Base-by-base conservation (phyloP, 768 basidiomycete genomes). In the Lentinula lateritia region DNA sequence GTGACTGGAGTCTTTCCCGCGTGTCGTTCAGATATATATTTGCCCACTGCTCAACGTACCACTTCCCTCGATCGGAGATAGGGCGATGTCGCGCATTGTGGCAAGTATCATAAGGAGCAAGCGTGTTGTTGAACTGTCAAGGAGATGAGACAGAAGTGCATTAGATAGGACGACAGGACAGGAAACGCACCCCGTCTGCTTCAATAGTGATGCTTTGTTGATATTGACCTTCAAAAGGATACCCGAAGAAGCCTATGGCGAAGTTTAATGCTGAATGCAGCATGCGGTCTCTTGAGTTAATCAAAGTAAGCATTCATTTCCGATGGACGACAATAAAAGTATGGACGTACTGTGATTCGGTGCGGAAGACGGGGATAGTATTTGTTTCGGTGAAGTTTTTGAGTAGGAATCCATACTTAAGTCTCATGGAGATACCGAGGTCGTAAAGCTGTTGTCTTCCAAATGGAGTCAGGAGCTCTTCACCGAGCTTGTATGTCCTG, bases 391-490 rank as follows among this genome's bases (percentile, higher is more conserved):
- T 85, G 68, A 87, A 92, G 71, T 82, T 85, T 82, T 89, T 78
- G 5, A 94, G 76, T 42, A 92, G 75, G 72, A 85, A 89, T 0
- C 91, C 92, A 65, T 93, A 94, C 76, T 91, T 86, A 65, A 91
- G 77, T 20, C 88, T 81, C 70, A 84, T 83, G 9, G 89, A 87
- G 12, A 90, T 78, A 41, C 89, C 86, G 61, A 92, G 74, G 66
- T 87, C 85, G 67, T 88, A 95, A 4, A 95, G 74, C 66, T 97
- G 93, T 66, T 91, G 86, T 52, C 94, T 78, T 52, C 94, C 93
- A 63, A 95, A 95, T 0, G 93, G 92, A n/a, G 93, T 94, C 62
- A 95, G 75, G 36, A 92, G 88, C 76, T 97, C 95, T 76, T 88
- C 87, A 13, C 95, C 95, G 2, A 98, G 83, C 66, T 91, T 90